phyloP scores from a whole-genome alignment of 148 eudicot genomes.

The Vaccinium myrtillus region DNA sequence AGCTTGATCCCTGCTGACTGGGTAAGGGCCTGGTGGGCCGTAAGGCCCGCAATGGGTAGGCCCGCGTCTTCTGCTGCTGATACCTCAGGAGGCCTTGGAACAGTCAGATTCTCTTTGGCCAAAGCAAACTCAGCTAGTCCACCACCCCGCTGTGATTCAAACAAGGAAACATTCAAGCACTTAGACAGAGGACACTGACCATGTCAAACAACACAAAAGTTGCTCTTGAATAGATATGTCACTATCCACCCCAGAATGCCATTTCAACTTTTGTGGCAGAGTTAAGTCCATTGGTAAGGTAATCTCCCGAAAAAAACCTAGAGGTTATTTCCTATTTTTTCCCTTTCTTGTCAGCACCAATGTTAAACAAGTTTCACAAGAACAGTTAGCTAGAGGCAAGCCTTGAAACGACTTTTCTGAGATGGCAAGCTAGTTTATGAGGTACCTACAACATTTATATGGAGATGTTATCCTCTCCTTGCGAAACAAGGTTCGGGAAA shows the following conservation, averaged over 20 bases:
- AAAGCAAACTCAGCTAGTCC: constrained; percentile 69
- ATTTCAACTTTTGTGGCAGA: neutral
- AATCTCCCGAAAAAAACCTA: too few species aligned
- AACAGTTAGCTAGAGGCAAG: neutral
- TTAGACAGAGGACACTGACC: neutral
- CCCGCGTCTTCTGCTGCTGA: constrained; percentile 67
- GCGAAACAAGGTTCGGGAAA: neutral
- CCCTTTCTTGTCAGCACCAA: too few species aligned
- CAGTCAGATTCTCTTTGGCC: constrained; percentile 50
- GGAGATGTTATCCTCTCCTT: neutral
- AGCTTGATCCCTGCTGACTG: constrained; percentile 49
- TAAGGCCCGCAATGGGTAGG: constrained; percentile 57
- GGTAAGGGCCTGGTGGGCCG: constrained; percentile 70
- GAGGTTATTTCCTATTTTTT: too few species aligned
- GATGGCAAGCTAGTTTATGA: neutral
- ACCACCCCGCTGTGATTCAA: constrained; percentile 54
- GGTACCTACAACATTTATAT: neutral
- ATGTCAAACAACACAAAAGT: neutral
- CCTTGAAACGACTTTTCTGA: neutral
- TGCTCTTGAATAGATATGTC: neutral
- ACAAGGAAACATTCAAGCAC: neutral
- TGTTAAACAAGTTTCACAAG: too few species aligned
- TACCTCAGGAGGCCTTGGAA: constrained; percentile 61
- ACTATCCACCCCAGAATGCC: neutral
- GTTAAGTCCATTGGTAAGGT: neutral